phyloP scores from a whole-genome alignment of 352 stramenopile species.

The Pythium catenulatum region DNA sequence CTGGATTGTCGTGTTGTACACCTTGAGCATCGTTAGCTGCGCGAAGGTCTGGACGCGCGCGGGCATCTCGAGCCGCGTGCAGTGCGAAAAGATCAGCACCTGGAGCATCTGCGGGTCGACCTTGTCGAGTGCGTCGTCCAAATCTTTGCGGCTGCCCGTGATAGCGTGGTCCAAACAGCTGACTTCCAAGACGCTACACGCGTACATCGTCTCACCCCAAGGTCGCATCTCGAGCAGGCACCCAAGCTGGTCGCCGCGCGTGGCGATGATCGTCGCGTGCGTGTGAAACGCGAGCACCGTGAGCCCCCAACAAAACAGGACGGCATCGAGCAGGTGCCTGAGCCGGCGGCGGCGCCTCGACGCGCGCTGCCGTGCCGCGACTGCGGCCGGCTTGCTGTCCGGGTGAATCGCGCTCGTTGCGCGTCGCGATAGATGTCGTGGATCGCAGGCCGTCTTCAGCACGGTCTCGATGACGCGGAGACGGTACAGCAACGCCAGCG shows the following conservation, averaged over 20 bases:
- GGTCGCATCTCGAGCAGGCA: conserved; percentile 29
- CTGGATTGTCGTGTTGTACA: conserved; percentile 56
- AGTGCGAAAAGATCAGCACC: conserved; percentile 42
- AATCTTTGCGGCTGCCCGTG: neutral
- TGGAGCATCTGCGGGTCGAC: neutral
- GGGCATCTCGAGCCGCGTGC: conserved; percentile 31
- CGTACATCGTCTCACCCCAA: conserved; percentile 12
- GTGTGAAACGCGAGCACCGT: neutral
- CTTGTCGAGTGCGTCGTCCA: neutral
- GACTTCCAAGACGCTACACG: conserved; percentile 2
- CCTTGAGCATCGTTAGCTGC: conserved; percentile 14
- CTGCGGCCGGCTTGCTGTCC: too few relatives aligned
- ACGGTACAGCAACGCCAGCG: neutral
- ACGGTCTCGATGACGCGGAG: conserved; percentile 6
- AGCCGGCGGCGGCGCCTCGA: neutral
- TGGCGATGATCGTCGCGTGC: neutral
- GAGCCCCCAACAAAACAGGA: conserved; percentile 16
- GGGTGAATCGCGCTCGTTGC: too few relatives aligned
- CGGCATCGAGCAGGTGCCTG: neutral
- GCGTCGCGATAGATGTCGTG: neutral
- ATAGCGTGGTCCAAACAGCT: neutral
- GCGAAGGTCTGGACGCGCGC: neutral
- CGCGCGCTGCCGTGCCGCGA: neutral
- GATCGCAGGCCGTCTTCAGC: neutral
- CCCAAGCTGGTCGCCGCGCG: neutral